These are phyloP conservation scores for Pichia membranifaciens DNA, from an alignment of 805 yeast species.

Conservation along the genomic window DNA sequence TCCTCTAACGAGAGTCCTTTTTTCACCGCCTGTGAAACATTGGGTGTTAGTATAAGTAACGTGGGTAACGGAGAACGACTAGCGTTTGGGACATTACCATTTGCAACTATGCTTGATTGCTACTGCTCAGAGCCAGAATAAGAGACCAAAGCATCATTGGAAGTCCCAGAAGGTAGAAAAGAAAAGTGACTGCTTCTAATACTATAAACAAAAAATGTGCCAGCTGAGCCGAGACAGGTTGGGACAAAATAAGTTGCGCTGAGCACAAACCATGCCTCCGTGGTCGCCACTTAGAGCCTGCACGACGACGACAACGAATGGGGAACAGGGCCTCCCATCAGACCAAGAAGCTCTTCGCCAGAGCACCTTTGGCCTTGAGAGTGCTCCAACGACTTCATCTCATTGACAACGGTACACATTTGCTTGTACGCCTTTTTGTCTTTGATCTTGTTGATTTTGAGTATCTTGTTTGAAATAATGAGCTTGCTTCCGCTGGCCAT, in stretches of 20 bases:
- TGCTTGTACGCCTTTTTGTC: slow-evolving; percentile 8
- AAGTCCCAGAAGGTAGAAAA: neutral
- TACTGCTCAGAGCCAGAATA: too few relatives aligned
- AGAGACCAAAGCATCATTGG: too few relatives aligned
- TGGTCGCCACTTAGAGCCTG: neutral
- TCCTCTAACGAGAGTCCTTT: slow-evolving; percentile 33
- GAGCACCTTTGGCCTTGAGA: neutral
- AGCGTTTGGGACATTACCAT: too few relatives aligned
- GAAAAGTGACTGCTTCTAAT: too few relatives aligned
- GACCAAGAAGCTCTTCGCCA: slow-evolving; percentile 8
- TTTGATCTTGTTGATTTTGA: slow-evolving; percentile 16
- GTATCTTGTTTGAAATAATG: slow-evolving; percentile 19
- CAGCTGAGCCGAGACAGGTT: neutral
- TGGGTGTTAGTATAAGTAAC: too few relatives aligned
- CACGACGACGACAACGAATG: slow-evolving; percentile 6
- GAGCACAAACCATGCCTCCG: neutral
- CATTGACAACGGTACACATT: slow-evolving; percentile 7
- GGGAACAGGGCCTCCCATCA: slow-evolving; percentile 15
- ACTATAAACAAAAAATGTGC: neutral
- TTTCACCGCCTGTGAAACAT: slow-evolving; percentile 19
- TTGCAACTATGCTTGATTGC: too few relatives aligned
- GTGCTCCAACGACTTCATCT: slow-evolving; percentile 8
- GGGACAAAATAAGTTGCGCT: neutral
- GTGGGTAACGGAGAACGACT: neutral
- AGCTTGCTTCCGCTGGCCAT: slow-evolving; percentile 12